Conservation (phyloP, 192 early-diverging fungal genomes). For the Bifiguratus adelaidae region DNA sequence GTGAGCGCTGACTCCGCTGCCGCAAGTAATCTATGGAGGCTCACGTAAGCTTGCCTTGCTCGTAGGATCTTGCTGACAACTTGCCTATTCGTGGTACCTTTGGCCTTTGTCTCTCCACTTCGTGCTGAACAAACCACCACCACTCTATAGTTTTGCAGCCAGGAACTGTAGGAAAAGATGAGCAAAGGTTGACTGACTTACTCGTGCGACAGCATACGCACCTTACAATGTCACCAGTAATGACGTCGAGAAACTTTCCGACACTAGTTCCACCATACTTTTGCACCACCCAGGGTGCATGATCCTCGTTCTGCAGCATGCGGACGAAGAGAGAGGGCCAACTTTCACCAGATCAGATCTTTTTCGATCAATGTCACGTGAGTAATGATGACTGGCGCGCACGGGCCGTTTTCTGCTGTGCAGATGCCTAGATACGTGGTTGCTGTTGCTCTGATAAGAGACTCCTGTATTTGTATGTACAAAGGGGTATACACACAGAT, state of each 20-base stretch:
- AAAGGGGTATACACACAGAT: too few species aligned
- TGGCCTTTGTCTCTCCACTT: slow-evolving; percentile 68
- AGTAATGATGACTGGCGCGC: too few species aligned
- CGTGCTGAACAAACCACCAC: slow-evolving; percentile 83
- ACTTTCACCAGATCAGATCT: too few species aligned
- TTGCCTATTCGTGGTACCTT: slow-evolving; percentile 76
- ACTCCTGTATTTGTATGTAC: too few species aligned
- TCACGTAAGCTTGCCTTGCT: background rate
- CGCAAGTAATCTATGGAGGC: slow-evolving; percentile 26
- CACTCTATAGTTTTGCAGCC: slow-evolving; percentile 45
- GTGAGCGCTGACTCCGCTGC: slow-evolving; percentile 16
- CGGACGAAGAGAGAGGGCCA: too few species aligned
- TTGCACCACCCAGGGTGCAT: slow-evolving; percentile 49
- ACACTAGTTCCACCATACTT: slow-evolving; percentile 92
- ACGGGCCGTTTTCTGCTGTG: too few species aligned
- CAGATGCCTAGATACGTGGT: too few species aligned
- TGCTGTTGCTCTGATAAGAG: too few species aligned
- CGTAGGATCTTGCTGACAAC: background rate
- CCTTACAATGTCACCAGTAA: slow-evolving; percentile 60
- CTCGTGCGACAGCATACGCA: slow-evolving; percentile 25
- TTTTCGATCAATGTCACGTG: too few species aligned
- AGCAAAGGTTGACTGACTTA: background rate
- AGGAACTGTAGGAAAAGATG: slow-evolving; percentile 6
- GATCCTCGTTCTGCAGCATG: too few species aligned
- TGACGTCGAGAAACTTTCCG: slow-evolving; percentile 56